Conservation (phyloP, 768 basidiomycete species). For the Tylopilus vinaceipallidus region DNA sequence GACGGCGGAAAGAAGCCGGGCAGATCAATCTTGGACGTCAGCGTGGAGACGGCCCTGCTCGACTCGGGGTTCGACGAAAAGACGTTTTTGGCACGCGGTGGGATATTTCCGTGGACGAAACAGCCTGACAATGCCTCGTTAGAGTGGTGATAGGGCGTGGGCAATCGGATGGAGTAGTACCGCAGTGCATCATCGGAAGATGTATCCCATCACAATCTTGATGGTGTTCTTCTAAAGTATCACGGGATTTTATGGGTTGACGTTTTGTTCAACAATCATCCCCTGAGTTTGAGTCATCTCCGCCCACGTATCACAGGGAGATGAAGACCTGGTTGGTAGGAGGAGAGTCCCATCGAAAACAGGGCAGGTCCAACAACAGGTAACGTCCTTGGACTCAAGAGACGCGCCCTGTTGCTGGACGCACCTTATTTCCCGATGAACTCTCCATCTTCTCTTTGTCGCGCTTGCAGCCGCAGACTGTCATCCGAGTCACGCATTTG, state of each 20-base stretch:
- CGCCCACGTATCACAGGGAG: too few relatives aligned
- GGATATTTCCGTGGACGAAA: conserved; percentile 8
- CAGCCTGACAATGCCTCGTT: background rate
- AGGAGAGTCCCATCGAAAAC: conserved; percentile 5
- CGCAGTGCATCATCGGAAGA: background rate
- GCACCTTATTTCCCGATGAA: conserved; percentile 15
- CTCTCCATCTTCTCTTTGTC: background rate
- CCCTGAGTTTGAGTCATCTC: too few relatives aligned
- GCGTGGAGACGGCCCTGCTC: conserved; percentile 17
- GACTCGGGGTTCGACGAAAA: conserved; percentile 15
- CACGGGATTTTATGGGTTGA: too few relatives aligned
- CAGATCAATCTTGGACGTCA: conserved; percentile 12
- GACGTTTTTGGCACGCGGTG: conserved; percentile 8
- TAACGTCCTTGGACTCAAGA: conserved; percentile 7
- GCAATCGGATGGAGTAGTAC: background rate
- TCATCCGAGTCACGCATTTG: too few relatives aligned
- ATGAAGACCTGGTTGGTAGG: background rate
- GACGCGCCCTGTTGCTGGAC: conserved; percentile 17
- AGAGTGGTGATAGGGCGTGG: too few relatives aligned
- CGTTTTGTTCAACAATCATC: too few relatives aligned
- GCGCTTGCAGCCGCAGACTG: too few relatives aligned
- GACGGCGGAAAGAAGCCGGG: conserved; percentile 30
- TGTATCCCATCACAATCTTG: background rate
- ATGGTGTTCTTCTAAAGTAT: too few relatives aligned
- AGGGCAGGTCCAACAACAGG: conserved; percentile 20